Evolutionary conservation across 2,329 filamentous ascomycete genomes (phyloP).

Genomic region (Plenodomus tracheiphilus): DNA sequence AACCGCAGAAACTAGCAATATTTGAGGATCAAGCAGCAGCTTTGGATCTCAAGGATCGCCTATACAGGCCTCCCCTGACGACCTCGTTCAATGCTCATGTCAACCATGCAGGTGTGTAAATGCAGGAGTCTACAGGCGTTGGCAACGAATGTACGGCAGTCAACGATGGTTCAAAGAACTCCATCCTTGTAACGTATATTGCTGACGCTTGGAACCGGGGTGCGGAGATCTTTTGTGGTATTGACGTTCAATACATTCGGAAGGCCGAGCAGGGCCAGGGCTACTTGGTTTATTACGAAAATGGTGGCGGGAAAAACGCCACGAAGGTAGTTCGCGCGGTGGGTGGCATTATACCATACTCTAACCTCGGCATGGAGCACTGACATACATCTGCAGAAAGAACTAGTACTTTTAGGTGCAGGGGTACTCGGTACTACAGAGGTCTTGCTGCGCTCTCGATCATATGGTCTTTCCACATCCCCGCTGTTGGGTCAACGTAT

Average conservation of each 20-base stretch:
- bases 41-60: slow-evolving; percentile 57
- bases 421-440: slow-evolving; percentile 68
- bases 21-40: slow-evolving; percentile 60
- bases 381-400: slow-evolving; percentile 40
- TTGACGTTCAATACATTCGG: slow-evolving; percentile 66
- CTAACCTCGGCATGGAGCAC: too few relatives aligned
- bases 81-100: slow-evolving; percentile 64
- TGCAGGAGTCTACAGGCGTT: slow-evolving; percentile 62
- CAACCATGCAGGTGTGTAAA: slow-evolving; percentile 67
- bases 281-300: slow-evolving; percentile 66
- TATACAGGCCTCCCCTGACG: slow-evolving; percentile 62
- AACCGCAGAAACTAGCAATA: slow-evolving; percentile 61
- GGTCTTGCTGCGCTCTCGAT: slow-evolving; percentile 44
- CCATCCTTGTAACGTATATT: slow-evolving; percentile 67
- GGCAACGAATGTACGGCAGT: slow-evolving; percentile 67
- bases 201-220: slow-evolving; percentile 74
- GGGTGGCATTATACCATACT: too few relatives aligned
- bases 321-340: slow-evolving; percentile 68
- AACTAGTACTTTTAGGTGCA: slow-evolving; percentile 68
- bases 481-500: slow-evolving; percentile 51
- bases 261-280: slow-evolving; percentile 55
- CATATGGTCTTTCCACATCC: slow-evolving; percentile 61
- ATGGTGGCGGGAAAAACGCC: slow-evolving; percentile 61
- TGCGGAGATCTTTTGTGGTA: slow-evolving; percentile 70
- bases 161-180: slow-evolving; percentile 71